Evolutionary conservation across 495 filamentous ascomycete genomes (phyloP).

Genomic region (Aspergillus sclerotioniger): DNA sequence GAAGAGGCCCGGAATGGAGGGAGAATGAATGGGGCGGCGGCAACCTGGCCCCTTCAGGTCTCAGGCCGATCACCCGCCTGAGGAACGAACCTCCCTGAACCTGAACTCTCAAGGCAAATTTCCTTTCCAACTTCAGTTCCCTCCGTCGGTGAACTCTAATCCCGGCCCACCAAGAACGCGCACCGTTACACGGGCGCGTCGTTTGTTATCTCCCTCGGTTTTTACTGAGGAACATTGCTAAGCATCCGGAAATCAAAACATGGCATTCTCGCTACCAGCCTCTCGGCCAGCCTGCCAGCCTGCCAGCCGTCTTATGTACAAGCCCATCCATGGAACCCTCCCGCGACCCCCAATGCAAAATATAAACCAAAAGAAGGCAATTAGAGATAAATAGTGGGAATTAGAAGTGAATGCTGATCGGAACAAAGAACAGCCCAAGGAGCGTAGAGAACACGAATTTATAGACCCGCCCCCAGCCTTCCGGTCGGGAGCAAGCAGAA

Average conservation of each 20-base stretch:
- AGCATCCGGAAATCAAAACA: constrained; percentile 3
- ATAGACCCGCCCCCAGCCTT: not conserved
- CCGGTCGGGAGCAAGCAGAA: not conserved
- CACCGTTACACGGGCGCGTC: not conserved
- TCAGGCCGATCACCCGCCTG: constrained; percentile 1
- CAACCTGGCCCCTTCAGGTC: not conserved
- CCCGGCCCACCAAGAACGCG: not conserved
- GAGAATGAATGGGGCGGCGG: not conserved
- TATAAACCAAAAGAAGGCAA: not conserved
- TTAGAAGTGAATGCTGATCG: not conserved
- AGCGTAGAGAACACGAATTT: not conserved
- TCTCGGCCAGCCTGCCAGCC: not conserved
- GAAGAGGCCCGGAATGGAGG: not conserved
- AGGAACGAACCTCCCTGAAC: not conserved
- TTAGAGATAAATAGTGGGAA: not conserved
- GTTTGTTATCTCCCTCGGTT: not conserved
- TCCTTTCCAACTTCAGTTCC: not conserved
- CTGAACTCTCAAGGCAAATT: not conserved
- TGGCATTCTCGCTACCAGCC: constrained; percentile 10
- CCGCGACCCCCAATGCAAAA: not conserved
- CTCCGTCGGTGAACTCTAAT: not conserved
- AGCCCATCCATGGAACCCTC: constrained; percentile 8
- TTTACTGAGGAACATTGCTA: not conserved
- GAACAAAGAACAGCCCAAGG: not conserved
- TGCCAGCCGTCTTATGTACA: not conserved